Base-by-base conservation (phyloP, 768 basidiomycete genomes). In the Rhodotorula graminis region DNA sequence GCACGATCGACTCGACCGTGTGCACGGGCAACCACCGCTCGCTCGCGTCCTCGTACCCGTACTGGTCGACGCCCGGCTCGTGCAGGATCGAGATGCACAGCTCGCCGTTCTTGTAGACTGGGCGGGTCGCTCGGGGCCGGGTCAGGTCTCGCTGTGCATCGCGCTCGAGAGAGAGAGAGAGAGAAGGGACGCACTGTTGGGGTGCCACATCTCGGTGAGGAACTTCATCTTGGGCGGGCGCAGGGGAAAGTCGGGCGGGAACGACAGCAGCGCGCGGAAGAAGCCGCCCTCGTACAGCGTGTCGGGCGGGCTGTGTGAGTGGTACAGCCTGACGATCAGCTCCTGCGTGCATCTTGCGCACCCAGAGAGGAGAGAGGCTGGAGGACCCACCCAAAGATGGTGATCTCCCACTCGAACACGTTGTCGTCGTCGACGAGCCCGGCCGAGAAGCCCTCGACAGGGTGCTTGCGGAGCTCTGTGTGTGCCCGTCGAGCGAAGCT, bases 1-100 rank as follows among this genome's bases (percentile, higher is more conserved):
- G 80, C 76, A 97, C 95, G 75, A 99, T 98, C 11, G 93, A 92
- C 83, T 98, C 93, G 47, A 97, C 90, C 1, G 91, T 90, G 80
- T 99, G 96, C 59, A 99, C 93, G 8, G 96, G 96, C 84, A 94
- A 84, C 96, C 96, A 99, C 73, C 96, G 84, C 83, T 99, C 96
- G 57, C 92, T 90, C 3, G 96, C 93, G 78, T 94, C 92, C 81
- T 99, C 96, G 78, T 95, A 97, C 19, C 95, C 83, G 77, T 81
- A 97, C 80, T 97, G 91, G 82, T 99, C 95, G 52, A 94, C 92
- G 46, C 93, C 95, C 0, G 95, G 95, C 49, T 91, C 88, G 79
- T 98, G 95, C 92, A 84, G 72, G 65, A 84, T 84, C n/a, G 82
- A 83, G 59, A 84, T 83, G 78, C 83, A 84, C 56, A 83, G 80